Evolutionary conservation across 768 basidiomycete genomes (phyloP), one percentile per base, ranked within the genome.

Genomic region (Phanerodontia chrysosporium): DNA sequence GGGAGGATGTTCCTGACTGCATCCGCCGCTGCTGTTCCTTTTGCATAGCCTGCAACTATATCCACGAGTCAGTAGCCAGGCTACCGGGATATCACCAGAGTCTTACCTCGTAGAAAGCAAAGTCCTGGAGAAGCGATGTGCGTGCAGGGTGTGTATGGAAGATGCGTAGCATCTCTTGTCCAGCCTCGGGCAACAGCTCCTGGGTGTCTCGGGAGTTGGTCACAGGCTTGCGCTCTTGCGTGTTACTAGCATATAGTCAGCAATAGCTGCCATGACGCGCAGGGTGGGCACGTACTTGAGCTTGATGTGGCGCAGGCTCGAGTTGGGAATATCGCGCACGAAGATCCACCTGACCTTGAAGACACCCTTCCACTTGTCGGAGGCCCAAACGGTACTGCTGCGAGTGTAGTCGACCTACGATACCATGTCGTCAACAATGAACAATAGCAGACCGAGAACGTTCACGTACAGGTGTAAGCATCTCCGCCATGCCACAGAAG

Each of bases 331-430:
- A 69, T 98, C 96, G 58, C 94, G 87, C 58, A 99, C 95, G 70
- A 94, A 98, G 62, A 98, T 87, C 97, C 97, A 98, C 58, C 89
- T 83, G 25, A 99, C 93, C 75, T 95, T 96, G 80, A 99, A 97
- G 54, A 98, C 93, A 24, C 97, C 97, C 73, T 99, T 98, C 97
- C 97, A 99, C 72, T 99, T 99, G 74, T 98, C 95, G 32, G 95
- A 95, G 0, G 95, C 95, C 97, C 97, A 99, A 21, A 99, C 97
- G 1, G 90, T 98, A 62, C 92, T 95, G 70, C 92, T 94, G 59
- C 89, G 83, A 5, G 90, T 89, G 72, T 98, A 95, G 71, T 98
- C 96, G 36, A 98, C 90, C 82, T 87, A 58, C 8, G n/a, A n/a
- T n/a, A n/a, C n/a, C n/a, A n/a, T n/a, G n/a, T n/a, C n/a, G n/a